Percentiles rank a stretch among this genome's conserved stretches.
Conservation (phyloP, 768 basidiomycete species). For the Leccinum fibrillosum region DNA sequence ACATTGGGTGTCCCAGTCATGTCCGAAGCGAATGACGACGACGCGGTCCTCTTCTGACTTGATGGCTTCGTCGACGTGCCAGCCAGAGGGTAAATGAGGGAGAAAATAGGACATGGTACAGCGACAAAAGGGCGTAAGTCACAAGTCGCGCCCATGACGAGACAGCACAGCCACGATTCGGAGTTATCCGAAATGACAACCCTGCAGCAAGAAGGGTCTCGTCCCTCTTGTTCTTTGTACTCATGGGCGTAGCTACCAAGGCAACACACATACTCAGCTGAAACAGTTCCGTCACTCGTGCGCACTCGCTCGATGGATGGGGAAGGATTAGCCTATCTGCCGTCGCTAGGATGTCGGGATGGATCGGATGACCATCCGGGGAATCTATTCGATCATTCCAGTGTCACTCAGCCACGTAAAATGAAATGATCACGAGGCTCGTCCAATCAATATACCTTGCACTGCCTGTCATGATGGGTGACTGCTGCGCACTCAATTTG, state of each 20-base stretch:
- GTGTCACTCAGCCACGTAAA: background rate
- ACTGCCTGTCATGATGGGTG: slow-evolving; percentile 1
- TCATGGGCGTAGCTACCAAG: background rate
- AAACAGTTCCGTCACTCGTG: background rate
- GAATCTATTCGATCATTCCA: background rate
- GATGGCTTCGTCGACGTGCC: slow-evolving; percentile 99
- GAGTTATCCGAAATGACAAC: background rate
- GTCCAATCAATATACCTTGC: background rate
- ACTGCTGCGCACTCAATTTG: background rate
- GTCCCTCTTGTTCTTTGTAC: background rate
- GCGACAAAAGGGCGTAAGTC: background rate
- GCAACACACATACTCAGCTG: background rate
- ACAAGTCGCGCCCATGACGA: background rate
- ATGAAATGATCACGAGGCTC: background rate
- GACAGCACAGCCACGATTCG: background rate
- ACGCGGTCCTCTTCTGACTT: slow-evolving; percentile 96
- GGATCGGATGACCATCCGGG: background rate
- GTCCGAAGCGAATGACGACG: slow-evolving; percentile 92
- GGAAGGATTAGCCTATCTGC: background rate
- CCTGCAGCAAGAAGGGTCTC: background rate
- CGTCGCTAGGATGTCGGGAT: background rate
- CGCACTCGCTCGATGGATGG: background rate
- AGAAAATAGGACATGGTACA: slow-evolving; percentile 80
- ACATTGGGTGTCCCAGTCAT: slow-evolving; percentile 91
- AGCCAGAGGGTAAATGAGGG: slow-evolving; percentile 85